Conservation (phyloP, 768 basidiomycete species). For the Antrodiella citrinella region DNA sequence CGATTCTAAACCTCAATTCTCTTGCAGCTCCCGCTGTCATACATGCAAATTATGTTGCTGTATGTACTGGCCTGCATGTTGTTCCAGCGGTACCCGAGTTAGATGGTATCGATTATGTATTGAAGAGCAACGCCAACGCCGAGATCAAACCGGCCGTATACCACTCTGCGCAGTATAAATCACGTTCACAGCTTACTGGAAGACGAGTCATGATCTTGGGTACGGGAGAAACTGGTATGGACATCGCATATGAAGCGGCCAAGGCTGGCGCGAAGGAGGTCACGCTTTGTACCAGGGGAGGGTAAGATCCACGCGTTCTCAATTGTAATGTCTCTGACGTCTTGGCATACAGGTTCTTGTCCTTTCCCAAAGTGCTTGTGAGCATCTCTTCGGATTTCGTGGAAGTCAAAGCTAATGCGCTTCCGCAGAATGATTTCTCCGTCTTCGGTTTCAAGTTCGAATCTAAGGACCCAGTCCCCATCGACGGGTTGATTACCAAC, state of each 20-base stretch:
- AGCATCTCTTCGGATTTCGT: constrained; percentile 7
- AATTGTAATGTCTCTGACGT: neutral
- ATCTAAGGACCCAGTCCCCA: constrained; percentile 31
- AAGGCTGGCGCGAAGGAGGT: constrained; percentile 46
- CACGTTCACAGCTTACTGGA: constrained; percentile 33
- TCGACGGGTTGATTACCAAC: constrained; percentile 48
- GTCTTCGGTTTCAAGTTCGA: constrained; percentile 41
- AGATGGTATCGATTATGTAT: constrained; percentile 37
- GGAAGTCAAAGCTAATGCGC: neutral
- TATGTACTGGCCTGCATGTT: constrained; percentile 53
- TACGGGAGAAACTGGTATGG: constrained; percentile 58
- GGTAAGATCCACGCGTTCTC: constrained; percentile 29
- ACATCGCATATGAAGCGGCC: constrained; percentile 41
- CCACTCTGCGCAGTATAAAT: constrained; percentile 48
- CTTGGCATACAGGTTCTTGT: constrained; percentile 34
- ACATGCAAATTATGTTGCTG: constrained; percentile 32
- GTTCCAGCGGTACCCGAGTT: constrained; percentile 41
- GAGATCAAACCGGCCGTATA: constrained; percentile 24
- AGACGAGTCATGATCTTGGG: constrained; percentile 49
- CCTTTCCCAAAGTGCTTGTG: constrained; percentile 49
- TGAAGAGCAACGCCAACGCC: constrained; percentile 10
- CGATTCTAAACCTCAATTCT: neutral
- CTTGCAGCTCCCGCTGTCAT: constrained; percentile 23
- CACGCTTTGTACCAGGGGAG: constrained; percentile 42
- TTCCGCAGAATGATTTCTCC: constrained; percentile 41